Conservation (phyloP, 768 basidiomycete genomes). For the Tephrocybe sp. region DNA sequence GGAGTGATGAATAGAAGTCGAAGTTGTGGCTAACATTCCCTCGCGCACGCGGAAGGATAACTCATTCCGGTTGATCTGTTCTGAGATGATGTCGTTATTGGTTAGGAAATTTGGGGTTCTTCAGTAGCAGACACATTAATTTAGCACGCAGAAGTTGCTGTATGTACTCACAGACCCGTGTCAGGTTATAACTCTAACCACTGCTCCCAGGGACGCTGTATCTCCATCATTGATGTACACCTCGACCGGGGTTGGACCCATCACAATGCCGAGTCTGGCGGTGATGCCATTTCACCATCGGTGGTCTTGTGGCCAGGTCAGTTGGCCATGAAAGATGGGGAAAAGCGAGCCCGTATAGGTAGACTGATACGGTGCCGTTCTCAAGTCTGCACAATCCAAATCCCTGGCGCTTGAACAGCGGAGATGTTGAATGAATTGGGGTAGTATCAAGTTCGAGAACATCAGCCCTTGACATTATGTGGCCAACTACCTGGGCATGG, state of each 20-base stretch:
- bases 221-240: constrained; percentile 4
- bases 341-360: not conserved
- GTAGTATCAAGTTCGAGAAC: not conserved
- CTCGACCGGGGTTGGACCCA: not conserved
- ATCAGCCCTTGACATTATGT: not conserved
- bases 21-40: not conserved
- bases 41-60: too few species aligned
- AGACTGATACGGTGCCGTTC: not conserved
- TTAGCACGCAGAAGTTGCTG: not conserved
- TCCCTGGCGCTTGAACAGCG: not conserved
- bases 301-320: constrained; percentile 4
- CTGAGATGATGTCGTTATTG: too few species aligned
- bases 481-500: not conserved
- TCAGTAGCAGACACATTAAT: too few species aligned
- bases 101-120: too few species aligned
- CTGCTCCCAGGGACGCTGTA: not conserved
- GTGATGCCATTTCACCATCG: not conserved
- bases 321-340: not conserved
- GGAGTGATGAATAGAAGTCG: not conserved
- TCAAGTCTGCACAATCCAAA: not conserved
- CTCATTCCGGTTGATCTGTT: too few species aligned
- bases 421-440: not conserved
- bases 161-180: too few species aligned
- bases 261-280: constrained; percentile 1
- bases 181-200: not conserved